Conservation (phyloP, 2,329 filamentous ascomycete genomes). For the Meredithiella fracta region DNA sequence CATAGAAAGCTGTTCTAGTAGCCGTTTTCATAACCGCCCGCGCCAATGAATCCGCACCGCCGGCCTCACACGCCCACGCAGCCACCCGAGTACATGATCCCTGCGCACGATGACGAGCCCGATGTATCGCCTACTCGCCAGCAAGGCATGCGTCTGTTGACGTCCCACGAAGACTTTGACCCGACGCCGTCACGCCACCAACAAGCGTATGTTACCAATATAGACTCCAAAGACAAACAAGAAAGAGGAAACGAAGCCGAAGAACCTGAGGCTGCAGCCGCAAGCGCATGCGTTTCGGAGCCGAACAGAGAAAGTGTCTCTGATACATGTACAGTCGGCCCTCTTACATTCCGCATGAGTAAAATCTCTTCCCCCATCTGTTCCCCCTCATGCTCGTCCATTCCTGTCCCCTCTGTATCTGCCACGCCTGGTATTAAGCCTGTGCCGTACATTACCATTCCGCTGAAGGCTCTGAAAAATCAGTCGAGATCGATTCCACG, state of each 20-base stretch:
- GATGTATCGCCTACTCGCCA: slow-evolving; percentile 28
- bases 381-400: neutral
- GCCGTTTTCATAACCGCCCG: neutral
- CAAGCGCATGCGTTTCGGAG: too few species aligned
- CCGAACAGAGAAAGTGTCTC: neutral
- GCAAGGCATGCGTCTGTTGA: slow-evolving; percentile 43
- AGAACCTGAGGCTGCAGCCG: neutral
- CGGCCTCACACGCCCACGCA: slow-evolving; percentile 25
- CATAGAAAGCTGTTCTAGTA: slow-evolving; percentile 1
- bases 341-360: neutral
- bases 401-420: neutral
- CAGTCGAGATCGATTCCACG: neutral
- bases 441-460: neutral
- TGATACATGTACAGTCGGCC: neutral
- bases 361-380: neutral
- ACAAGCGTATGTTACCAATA: slow-evolving; percentile 33
- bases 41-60: slow-evolving; percentile 11
- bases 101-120: slow-evolving; percentile 39
- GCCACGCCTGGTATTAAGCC: neutral
- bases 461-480: neutral
- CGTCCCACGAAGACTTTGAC: slow-evolving; percentile 38
- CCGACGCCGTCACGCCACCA: slow-evolving; percentile 22
- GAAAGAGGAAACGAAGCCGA: neutral
- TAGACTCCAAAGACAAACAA: neutral
- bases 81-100: slow-evolving; percentile 41